Evolutionary conservation across 2,329 filamentous ascomycete genomes (phyloP).

Genomic region (Diaporthe australafricana): DNA sequence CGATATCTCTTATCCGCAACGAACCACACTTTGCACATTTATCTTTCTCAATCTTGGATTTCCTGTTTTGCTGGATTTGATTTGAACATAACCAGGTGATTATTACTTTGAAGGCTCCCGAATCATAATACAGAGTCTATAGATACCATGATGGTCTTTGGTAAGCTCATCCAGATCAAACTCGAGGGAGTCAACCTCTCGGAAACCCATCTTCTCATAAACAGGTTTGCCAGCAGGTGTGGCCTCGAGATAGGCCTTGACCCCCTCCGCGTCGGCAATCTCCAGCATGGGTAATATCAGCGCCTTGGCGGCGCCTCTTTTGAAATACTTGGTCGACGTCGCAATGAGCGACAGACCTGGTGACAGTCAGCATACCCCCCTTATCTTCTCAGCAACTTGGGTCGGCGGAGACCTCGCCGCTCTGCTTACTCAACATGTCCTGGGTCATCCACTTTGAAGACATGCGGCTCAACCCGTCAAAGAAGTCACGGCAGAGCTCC

Average conservation of each 20-base stretch:
- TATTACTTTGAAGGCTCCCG: neutral
- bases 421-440: slow-evolving; percentile 12
- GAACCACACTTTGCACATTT: no score
- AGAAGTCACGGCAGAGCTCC: slow-evolving; percentile 9
- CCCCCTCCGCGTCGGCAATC: neutral
- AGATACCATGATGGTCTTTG: slow-evolving; percentile 10
- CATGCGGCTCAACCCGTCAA: slow-evolving; percentile 11
- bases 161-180: slow-evolving; percentile 15
- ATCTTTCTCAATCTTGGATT: no score
- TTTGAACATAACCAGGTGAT: neutral
- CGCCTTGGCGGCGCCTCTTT: slow-evolving; percentile 4
- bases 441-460: neutral
- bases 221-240: slow-evolving; percentile 11
- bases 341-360: slow-evolving; percentile 2
- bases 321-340: slow-evolving; percentile 21
- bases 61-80: no score
- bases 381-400: neutral
- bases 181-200: neutral
- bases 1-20: no score
- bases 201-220: slow-evolving; percentile 9
- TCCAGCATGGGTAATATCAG: slow-evolving; percentile 9
- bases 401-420: neutral
- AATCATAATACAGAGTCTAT: slow-evolving; percentile 9
- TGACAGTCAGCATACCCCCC: neutral
- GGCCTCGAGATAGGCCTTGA: slow-evolving; percentile 8